Evolutionary conservation across 2,329 filamentous ascomycete species (phyloP), one percentile per base, ranked within the genome.

Genomic region (Periconia sp.): DNA sequence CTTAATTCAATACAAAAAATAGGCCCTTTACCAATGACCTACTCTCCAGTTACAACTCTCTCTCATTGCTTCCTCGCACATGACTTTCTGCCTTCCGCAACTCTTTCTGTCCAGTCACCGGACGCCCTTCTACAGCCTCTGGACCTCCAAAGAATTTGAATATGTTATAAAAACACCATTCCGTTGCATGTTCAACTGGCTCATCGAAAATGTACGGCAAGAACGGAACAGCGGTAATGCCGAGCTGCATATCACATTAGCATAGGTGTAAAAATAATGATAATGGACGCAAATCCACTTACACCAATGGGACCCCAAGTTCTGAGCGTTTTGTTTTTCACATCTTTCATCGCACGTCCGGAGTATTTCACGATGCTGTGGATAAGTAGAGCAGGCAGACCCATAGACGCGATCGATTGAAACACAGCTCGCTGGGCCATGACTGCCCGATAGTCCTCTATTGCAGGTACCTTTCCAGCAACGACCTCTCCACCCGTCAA

Each of bases 241-340:
- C 85, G 50, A 88, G 79, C 82, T 85, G 60, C 54, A 30, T 15
- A 13, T 35, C 1, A 1, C 9, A 20, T 47, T 33, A 47, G 45
- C 63, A 61, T 33, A 45, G 11, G 13, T 17, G 2, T 2, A 17
- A 14, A 13, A 0, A 17, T 11, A 27, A 1, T 35, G 19, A 19
- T 23, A 1, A 15, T 13, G 35, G 2, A 13, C 13, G 2, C 2
- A 19, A 3, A 6, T 27, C 6, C 15, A 77, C 92, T 85, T 64
- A 96, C 83, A 1, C 94, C 94, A 55, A 99, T 96, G 0, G 94
- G 94, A 0, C 84, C 89, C 88, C 90, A 99, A 0, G 91, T 94
- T 62, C 93, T 81, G 20, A 97, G 54, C 5, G 78, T 84, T 54
- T 82, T 79, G 69, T 89, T 96, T 80, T 94, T 93, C 18, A 81